Evolutionary conservation across 352 stramenopile genomes (phyloP).

Genomic region (Globisporangium solare): DNA sequence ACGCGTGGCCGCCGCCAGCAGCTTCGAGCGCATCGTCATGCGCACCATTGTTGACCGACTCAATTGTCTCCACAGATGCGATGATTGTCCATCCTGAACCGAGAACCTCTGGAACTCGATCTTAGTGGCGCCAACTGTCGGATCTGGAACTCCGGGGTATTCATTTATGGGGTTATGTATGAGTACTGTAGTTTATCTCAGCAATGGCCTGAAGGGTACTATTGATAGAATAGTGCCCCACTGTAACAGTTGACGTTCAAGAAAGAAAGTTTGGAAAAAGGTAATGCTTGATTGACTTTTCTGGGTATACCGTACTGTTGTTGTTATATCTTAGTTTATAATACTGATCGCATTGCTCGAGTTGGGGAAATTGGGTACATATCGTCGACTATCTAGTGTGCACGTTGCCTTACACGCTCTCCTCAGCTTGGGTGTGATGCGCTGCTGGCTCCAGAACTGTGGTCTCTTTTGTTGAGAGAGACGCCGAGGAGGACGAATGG

Average conservation of each 20-base stretch:
- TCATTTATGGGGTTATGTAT: neutral
- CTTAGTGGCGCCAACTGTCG: neutral
- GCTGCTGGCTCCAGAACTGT: neutral
- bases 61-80: neutral
- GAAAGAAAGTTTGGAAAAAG: too few species aligned
- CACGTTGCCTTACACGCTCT: neutral
- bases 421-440: neutral
- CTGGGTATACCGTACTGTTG: too few species aligned
- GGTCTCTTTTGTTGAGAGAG: neutral
- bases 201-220: too few species aligned
- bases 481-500: neutral
- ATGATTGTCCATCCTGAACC: neutral
- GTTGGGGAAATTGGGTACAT: too few species aligned
- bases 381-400: neutral
- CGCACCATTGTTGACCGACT: neutral
- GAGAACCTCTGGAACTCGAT: neutral
- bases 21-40: neutral
- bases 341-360: too few species aligned
- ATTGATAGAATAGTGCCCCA: constrained; percentile 1
- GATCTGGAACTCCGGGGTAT: neutral
- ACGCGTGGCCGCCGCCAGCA: neutral
- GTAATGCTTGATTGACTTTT: too few species aligned
- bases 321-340: too few species aligned
- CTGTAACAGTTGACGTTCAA: neutral
- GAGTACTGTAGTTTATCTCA: neutral